Evolutionary conservation across 176 grass and related monocot species (phyloP).

Genomic region (Oryza glaberrima): DNA sequence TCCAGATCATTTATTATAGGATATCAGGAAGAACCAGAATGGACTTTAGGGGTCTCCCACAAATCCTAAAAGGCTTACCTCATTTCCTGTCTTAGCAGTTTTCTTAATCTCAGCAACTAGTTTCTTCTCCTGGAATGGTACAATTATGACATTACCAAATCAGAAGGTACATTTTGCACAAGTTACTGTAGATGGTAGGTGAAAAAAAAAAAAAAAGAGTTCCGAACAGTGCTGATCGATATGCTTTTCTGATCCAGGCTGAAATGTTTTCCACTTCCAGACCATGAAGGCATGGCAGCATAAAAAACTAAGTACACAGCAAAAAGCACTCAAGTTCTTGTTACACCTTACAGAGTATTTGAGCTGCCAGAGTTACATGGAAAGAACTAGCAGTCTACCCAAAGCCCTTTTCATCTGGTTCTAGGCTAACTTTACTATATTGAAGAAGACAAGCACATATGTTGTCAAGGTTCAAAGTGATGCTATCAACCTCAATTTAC

Average conservation of each 20-base stretch:
- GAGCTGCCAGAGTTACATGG: neutral
- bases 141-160: slow-evolving; percentile 33
- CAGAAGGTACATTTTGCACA: slow-evolving; percentile 29
- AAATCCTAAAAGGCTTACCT: slow-evolving; percentile 59
- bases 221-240: neutral
- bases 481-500: neutral
- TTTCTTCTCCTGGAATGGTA: slow-evolving; percentile 86
- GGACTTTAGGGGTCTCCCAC: neutral
- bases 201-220: neutral
- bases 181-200: neutral
- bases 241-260: neutral
- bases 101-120: slow-evolving; percentile 97
- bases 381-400: neutral
- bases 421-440: neutral
- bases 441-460: neutral
- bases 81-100: slow-evolving; percentile 96
- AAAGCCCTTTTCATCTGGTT: neutral
- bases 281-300: neutral
- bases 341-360: slow-evolving; percentile 4
- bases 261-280: neutral
- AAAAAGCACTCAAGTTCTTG: neutral
- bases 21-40: slow-evolving; percentile 4
- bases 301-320: neutral
- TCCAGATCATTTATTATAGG: slow-evolving; percentile 25
- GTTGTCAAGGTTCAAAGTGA: neutral